Evolutionary conservation across 192 early-diverging fungal species (phyloP), one percentile per base, ranked within the genome.

Genomic region (Podila horticola): DNA sequence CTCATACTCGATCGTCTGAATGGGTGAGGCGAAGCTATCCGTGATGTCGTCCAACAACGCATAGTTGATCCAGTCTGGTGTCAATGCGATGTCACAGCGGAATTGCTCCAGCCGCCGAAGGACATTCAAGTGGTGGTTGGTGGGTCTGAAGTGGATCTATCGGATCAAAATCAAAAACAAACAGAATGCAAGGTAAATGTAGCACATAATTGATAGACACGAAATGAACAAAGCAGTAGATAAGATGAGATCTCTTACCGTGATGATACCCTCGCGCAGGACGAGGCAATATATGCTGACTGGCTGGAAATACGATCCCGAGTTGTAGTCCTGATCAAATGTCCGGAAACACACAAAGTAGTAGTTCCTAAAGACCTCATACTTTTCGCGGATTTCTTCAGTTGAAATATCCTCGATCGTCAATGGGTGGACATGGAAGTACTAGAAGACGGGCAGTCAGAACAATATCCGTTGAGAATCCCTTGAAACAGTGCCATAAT

Each of bases 21-120:
- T 86, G 17, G 96, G 85, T 13, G 97, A 96, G 36, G 94, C 93
- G 74, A 98, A 96, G 26, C 90, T 88, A 76, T 99, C 98, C 7
- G 94, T 96, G 64, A 99, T 94, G 69, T 97, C 96, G 84, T 99
- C 97, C 71, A 99, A 89, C 17, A 99, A 76, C 1, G 96, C 96
- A 71, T 99, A 99, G 85, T 95, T 95, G 64, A 99, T 93, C 97
- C 97, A 99, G 83, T 99, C 97, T 74, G 95, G 93, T 22, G 94
- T 95, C 10, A 98, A 90, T 28, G 91, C 90, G 34, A 96, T 91
- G 72, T 97, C 96, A 48, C 93, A 90, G 45, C 89, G 89, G 67
- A 97, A 88, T 49, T 97, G 95, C 13, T 92, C 91, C 55, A 99
- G 93, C 2, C 97, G 91, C 15, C 86, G 84, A 20, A 95, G 86